phyloP scores from a whole-genome alignment of 805 yeast species.

The Candida montana region DNA sequence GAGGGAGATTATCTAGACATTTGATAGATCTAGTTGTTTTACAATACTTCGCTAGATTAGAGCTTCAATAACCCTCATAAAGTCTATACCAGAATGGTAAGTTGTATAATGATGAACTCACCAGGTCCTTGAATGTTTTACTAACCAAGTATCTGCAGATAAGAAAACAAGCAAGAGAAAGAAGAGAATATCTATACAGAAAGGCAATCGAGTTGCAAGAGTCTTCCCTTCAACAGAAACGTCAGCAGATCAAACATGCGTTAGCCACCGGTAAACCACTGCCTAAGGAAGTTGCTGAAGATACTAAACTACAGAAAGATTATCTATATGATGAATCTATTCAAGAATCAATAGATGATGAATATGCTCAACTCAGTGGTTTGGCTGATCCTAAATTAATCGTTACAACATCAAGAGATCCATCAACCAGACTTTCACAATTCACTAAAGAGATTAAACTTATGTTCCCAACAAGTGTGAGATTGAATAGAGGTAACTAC shows the following conservation, averaged over 20 bases:
- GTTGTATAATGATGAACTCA: too few species aligned
- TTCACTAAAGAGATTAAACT: conserved; percentile 89
- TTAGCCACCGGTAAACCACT: conserved; percentile 88
- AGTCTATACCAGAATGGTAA: conserved; percentile 1
- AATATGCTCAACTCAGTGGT: conserved; percentile 83
- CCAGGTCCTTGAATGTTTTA: too few species aligned
- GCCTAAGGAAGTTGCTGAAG: conserved; percentile 88
- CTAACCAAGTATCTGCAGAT: conserved; percentile 11
- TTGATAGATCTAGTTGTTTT: too few species aligned
- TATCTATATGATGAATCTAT: conserved; percentile 82
- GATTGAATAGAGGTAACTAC: conserved; percentile 91
- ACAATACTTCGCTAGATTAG: not conserved
- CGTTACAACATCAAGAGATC: conserved; percentile 91
- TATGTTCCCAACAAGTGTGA: conserved; percentile 81
- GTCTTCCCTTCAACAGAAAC: conserved; percentile 74
- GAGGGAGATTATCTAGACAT: not conserved
- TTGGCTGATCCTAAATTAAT: conserved; percentile 84
- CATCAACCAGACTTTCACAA: conserved; percentile 78
- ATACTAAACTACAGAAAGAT: conserved; percentile 71
- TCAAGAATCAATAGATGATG: conserved; percentile 73
- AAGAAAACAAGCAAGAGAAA: conserved; percentile 92
- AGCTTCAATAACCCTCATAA: too few species aligned
- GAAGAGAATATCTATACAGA: conserved; percentile 87
- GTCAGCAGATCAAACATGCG: conserved; percentile 82
- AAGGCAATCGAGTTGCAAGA: conserved; percentile 90